Evolutionary conservation across 2,329 filamentous ascomycete genomes (phyloP).

Genomic region (Dothistroma pini): DNA sequence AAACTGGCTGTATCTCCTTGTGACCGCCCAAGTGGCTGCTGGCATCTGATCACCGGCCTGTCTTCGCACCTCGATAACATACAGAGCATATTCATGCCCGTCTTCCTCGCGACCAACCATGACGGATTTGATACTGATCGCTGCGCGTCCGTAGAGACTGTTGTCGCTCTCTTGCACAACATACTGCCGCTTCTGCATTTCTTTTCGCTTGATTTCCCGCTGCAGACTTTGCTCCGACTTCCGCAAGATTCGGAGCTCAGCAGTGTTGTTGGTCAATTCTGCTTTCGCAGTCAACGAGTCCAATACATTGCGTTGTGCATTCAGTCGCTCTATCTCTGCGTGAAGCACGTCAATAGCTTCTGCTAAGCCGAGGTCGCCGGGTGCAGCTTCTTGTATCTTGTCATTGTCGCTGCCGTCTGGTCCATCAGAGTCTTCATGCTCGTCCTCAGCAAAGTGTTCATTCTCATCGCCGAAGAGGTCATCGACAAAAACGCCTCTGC

Average conservation of each 20-base stretch:
- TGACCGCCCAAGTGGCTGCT: slow-evolving; percentile 88
- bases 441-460: slow-evolving; percentile 78
- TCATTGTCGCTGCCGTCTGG: slow-evolving; percentile 65
- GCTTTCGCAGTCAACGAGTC: slow-evolving; percentile 91
- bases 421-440: slow-evolving; percentile 68
- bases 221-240: slow-evolving; percentile 94
- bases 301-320: slow-evolving; percentile 83
- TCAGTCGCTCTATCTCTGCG: slow-evolving; percentile 83
- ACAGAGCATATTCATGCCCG: slow-evolving; percentile 88
- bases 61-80: slow-evolving; percentile 85
- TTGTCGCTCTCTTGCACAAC: slow-evolving; percentile 98
- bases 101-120: slow-evolving; percentile 87
- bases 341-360: slow-evolving; percentile 90
- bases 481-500: slow-evolving; percentile 88
- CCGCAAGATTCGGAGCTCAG: slow-evolving; percentile 82
- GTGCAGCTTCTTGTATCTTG: slow-evolving; percentile 88
- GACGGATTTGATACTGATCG: slow-evolving; percentile 84
- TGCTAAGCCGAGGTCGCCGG: slow-evolving; percentile 86
- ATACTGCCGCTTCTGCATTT: slow-evolving; percentile 94
- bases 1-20: slow-evolving; percentile 94
- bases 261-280: slow-evolving; percentile 93
- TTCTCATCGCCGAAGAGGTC: slow-evolving; percentile 92
- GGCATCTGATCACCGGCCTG: slow-evolving; percentile 94
- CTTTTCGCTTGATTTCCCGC: slow-evolving; percentile 87
- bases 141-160: slow-evolving; percentile 88